Base-by-base conservation (phyloP, 1,284 basidiomycete genomes). In the Porogramme epimiltina region DNA sequence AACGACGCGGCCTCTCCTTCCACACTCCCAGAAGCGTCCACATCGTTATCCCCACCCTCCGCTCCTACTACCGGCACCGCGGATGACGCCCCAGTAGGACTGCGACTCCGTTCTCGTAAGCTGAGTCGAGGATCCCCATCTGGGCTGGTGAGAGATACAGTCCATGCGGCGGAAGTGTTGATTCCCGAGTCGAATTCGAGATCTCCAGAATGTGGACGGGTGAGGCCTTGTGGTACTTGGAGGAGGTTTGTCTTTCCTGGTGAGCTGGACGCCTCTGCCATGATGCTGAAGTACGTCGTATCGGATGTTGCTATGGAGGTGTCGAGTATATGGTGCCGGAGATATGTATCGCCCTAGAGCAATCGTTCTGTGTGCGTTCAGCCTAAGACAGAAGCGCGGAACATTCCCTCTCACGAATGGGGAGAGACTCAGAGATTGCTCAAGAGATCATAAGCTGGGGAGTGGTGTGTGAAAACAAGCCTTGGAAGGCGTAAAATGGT, bases 81-180 rank as follows among this genome's bases (percentile, higher is more conserved):
- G 28, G 15, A n/a, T n/a, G n/a, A n/a, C n/a, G n/a, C n/a, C n/a
- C n/a, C n/a, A n/a, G n/a, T 31, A 6, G 8, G 28, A 16, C 41
- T 18, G 31, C 25, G 37, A 10, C 23, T 37, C n/a, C 28, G 19
- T 16, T 42, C 47, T 18, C 49, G 51, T 25, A 56, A 18, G 34
- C 62, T 64, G 16, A 58, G 42, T 3, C 60, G 58, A 1, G 60
- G 47, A 25, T 52, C 60, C 28, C 55, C 58, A 19, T 68, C 72
- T 9, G 71, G 70, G 53, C 78, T 76, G 47, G 78, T 75, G 9
- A 82, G 71, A 53, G 82, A 80, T 51, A 80, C 84, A 15, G 85
- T 85, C 88, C 87, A 91, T 5, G 85, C 88, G 2, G 76, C 69
- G 1, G 89, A 91, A 3, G 85, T 78, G 67, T 91, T 89, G 66